Conservation (phyloP, 306 rosid genomes). For the Canavalia ensiformis region DNA sequence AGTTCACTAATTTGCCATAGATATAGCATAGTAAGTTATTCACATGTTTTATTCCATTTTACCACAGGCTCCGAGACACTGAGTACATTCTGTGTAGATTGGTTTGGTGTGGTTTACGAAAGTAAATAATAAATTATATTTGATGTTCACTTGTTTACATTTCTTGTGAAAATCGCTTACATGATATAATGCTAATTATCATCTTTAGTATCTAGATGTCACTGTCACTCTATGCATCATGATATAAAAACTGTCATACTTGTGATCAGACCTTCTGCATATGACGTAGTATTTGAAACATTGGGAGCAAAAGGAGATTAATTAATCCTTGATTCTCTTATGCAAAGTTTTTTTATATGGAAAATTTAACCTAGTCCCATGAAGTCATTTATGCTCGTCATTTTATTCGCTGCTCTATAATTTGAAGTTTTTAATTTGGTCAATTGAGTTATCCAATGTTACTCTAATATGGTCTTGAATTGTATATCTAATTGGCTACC, state of each 20-base stretch:
- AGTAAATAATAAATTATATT: neutral
- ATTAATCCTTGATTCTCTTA: slow-evolving; percentile 15
- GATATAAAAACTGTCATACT: neutral
- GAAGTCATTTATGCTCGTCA: neutral
- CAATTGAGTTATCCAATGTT: neutral
- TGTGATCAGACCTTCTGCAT: neutral
- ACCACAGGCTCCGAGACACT: neutral
- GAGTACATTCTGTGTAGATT: neutral
- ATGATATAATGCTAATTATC: slow-evolving; percentile 2
- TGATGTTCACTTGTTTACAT: neutral
- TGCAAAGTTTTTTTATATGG: neutral
- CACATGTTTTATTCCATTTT: neutral
- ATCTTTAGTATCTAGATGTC: neutral
- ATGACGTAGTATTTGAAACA: neutral
- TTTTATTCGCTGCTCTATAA: neutral
- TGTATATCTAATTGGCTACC: neutral
- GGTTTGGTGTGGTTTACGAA: too few relatives aligned
- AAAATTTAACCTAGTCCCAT: neutral
- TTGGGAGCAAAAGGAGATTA: neutral
- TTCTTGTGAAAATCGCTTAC: neutral
- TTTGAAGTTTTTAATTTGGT: neutral
- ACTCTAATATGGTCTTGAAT: slow-evolving; percentile 10
- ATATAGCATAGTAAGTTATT: neutral
- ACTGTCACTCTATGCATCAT: neutral
- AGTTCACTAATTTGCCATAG: neutral